phyloP scores from a whole-genome alignment of 2,329 filamentous ascomycete genomes.

The Trichoderma simmonsii region DNA sequence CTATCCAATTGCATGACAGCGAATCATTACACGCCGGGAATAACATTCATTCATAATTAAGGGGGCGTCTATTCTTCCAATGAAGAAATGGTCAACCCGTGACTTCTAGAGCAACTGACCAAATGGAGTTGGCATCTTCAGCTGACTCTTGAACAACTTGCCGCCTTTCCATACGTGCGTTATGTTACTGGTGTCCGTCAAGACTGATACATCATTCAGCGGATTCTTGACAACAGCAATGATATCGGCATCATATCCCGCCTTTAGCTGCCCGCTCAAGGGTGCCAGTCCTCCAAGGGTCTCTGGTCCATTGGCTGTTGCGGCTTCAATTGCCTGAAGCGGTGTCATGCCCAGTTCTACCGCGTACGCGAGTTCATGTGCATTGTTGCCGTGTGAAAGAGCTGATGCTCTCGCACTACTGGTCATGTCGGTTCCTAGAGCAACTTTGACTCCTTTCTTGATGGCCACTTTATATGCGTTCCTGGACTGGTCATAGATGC shows the following conservation, averaged over 20 bases:
- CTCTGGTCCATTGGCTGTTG: slow-evolving; percentile 43
- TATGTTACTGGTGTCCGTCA: slow-evolving; percentile 39
- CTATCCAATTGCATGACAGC: neutral
- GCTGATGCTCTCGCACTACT: slow-evolving; percentile 31
- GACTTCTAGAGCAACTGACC: neutral
- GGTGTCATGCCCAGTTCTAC: slow-evolving; percentile 48
- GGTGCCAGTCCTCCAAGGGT: slow-evolving; percentile 43
- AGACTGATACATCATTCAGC: slow-evolving; percentile 38
- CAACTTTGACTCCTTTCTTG: slow-evolving; percentile 36
- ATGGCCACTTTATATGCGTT: slow-evolving; percentile 39
- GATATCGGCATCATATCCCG: slow-evolving; percentile 47
- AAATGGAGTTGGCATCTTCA: neutral
- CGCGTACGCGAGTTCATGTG: slow-evolving; percentile 45
- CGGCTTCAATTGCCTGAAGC: slow-evolving; percentile 49
- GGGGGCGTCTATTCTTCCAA: neutral
- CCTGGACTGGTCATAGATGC: slow-evolving; percentile 37
- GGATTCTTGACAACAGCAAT: slow-evolving; percentile 43
- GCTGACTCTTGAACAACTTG: slow-evolving; percentile 40
- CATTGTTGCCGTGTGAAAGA: slow-evolving; percentile 32
- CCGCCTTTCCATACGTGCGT: slow-evolving; percentile 44
- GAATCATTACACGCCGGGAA: neutral
- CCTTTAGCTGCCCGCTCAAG: slow-evolving; percentile 44
- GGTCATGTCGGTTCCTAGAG: slow-evolving; percentile 40
- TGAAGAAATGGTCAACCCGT: neutral
- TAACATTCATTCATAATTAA: neutral